Evolutionary conservation across 2,329 filamentous ascomycete species (phyloP).

Genomic region (Neopestalotiopsis rosae): DNA sequence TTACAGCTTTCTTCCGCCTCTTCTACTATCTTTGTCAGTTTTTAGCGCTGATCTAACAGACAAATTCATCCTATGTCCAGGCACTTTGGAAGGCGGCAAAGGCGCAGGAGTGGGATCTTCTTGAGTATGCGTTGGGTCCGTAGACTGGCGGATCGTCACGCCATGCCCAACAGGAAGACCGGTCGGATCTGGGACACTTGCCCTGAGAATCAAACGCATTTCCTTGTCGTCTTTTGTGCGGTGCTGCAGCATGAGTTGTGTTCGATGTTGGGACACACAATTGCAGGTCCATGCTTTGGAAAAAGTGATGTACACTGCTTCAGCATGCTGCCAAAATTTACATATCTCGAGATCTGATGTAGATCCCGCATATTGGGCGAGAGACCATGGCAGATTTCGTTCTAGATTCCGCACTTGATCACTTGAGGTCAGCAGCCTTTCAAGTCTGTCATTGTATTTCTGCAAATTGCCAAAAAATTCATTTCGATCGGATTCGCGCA

Average conservation of each 20-base stretch:
- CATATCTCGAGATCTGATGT: not conserved
- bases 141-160: not conserved
- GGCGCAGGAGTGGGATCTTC: too few relatives aligned
- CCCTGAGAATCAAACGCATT: not conserved
- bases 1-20: too few relatives aligned
- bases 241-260: not conserved
- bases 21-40: too few relatives aligned
- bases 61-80: too few relatives aligned
- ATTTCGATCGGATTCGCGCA: not conserved
- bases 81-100: too few relatives aligned
- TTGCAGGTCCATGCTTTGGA: not conserved
- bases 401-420: not conserved
- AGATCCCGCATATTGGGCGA: not conserved
- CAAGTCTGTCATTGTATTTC: not conserved
- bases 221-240: not conserved
- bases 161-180: not conserved
- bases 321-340: not conserved
- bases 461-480: not conserved
- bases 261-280: not conserved
- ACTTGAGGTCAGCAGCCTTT: not conserved
- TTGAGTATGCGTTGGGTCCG: not conserved
- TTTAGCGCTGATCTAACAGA: too few relatives aligned
- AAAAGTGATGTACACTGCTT: not conserved
- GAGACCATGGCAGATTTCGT: not conserved
- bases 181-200: not conserved